Conservation (phyloP, 73 alveolate species). For the Tetrahymena elliotti region DNA sequence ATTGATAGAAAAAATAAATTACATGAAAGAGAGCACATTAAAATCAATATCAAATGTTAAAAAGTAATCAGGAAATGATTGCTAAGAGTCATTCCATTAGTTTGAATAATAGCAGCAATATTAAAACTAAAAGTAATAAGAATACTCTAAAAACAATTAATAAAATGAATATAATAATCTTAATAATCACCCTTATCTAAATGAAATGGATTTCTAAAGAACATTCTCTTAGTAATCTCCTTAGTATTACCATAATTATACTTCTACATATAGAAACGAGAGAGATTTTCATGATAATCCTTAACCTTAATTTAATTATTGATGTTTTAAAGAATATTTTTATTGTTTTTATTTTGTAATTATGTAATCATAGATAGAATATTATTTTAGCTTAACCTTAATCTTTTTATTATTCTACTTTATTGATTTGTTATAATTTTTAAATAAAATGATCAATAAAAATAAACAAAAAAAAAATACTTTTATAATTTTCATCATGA, state of each 20-base stretch:
- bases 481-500: no score
- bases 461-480: no score
- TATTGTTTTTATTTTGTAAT: not conserved
- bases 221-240: not conserved
- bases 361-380: not conserved
- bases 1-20: not conserved
- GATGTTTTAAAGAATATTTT: not conserved
- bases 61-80: not conserved
- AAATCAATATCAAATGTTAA: not conserved
- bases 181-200: not conserved
- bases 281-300: not conserved
- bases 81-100: not conserved
- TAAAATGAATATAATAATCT: not conserved
- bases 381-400: not conserved
- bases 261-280: not conserved
- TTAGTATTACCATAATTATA: not conserved
- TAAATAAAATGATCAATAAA: no score
- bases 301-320: not conserved
- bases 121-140: not conserved
- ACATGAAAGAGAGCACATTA: not conserved
- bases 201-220: not conserved
- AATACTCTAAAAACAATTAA: not conserved
- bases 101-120: not conserved
- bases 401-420: no score
- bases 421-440: no score